Percentiles rank a stretch among this genome's conserved stretches.
These are phyloP conservation scores for Trichoderma simmonsii DNA, from an alignment of 2,329 filamentous ascomycete species.

Conservation along the genomic window DNA sequence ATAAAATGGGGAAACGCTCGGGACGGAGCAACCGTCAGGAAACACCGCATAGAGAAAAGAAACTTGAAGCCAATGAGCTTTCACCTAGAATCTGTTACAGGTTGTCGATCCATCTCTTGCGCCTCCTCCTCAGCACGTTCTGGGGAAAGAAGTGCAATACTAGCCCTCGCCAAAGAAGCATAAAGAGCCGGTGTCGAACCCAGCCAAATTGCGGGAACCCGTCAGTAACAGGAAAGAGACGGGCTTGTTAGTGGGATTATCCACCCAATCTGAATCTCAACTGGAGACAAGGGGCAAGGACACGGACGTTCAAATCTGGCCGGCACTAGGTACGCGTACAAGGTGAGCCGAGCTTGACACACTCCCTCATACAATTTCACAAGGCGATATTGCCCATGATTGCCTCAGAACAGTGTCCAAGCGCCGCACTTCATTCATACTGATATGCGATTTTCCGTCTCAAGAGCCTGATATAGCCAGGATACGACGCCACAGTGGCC, in stretches of 20 bases:
- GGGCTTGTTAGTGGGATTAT: neutral
- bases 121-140: neutral
- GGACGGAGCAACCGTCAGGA: neutral
- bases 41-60: neutral
- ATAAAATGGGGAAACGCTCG: neutral
- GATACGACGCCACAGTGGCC: neutral
- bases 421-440: neutral
- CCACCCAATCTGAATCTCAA: neutral
- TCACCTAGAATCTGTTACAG: neutral
- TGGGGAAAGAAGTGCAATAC: neutral
- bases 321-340: neutral
- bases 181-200: neutral
- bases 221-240: neutral
- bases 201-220: neutral
- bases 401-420: neutral
- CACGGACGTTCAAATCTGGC: neutral
- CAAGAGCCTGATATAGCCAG: neutral
- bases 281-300: neutral
- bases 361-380: neutral
- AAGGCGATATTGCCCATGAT: neutral
- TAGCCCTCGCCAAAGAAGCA: neutral
- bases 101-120: slow-evolving; percentile 3
- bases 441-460: neutral
- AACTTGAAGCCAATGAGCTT: neutral
- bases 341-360: neutral